A percentile compares a stretch with the other conserved stretches of the same genome.
phyloP scores from a whole-genome alignment of 1,284 basidiomycete genomes.

The Trametes versicolor region DNA sequence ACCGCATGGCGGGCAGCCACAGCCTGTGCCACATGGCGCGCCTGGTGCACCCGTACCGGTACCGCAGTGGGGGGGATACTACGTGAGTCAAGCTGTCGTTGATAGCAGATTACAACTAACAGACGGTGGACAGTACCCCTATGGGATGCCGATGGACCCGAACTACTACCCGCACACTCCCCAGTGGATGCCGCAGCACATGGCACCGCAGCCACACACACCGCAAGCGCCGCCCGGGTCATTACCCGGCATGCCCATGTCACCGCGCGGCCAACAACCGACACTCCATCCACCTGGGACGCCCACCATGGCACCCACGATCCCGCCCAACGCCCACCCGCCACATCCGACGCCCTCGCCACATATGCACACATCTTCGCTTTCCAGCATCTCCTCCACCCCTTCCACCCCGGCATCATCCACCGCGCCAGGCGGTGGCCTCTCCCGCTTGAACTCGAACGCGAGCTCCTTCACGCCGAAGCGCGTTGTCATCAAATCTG shows the following conservation, averaged over 20 bases:
- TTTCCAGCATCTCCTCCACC: slow-evolving; percentile 59
- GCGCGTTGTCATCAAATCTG: slow-evolving; percentile 61
- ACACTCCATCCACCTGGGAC: slow-evolving; percentile 69
- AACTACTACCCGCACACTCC: slow-evolving; percentile 44
- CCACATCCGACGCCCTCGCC: slow-evolving; percentile 61
- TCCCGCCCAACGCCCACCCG: slow-evolving; percentile 57
- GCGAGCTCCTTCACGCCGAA: slow-evolving; percentile 73
- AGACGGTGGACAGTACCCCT: slow-evolving; percentile 38
- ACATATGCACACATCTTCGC: slow-evolving; percentile 57
- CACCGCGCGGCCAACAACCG: slow-evolving; percentile 68
- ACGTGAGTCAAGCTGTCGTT: slow-evolving; percentile 44
- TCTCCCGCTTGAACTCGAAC: slow-evolving; percentile 62
- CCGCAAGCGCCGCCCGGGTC: slow-evolving; percentile 51
- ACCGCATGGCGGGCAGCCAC: slow-evolving; percentile 61
- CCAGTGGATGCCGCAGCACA: slow-evolving; percentile 53
- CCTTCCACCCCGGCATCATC: slow-evolving; percentile 72
- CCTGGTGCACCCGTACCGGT: slow-evolving; percentile 46
- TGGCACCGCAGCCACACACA: slow-evolving; percentile 44
- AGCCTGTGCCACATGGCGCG: slow-evolving; percentile 50
- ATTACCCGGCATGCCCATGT: slow-evolving; percentile 62
- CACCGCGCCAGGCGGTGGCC: slow-evolving; percentile 48
- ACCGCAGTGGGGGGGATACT: slow-evolving; percentile 50
- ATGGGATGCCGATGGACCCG: slow-evolving; percentile 44
- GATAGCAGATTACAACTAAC: slow-evolving; percentile 10
- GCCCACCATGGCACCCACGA: slow-evolving; percentile 67